Base-by-base conservation (phyloP, 1,284 basidiomycete genomes). In the Volvariella volvacea region DNA sequence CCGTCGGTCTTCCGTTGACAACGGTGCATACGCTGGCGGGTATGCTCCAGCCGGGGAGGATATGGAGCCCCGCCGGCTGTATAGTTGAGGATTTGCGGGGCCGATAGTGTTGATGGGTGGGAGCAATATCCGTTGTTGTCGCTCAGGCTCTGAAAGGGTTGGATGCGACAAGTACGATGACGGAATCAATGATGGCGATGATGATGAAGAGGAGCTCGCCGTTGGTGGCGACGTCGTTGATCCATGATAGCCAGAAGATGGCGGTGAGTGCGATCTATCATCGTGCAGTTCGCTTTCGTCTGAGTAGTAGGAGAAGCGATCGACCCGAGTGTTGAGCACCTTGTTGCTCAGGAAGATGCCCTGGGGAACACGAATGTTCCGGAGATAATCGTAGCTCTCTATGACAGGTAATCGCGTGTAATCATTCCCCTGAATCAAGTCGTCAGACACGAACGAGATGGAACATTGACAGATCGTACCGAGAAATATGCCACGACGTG, bases 401-500 rank as follows among this genome's bases (percentile, higher is more conserved):
- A 85, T 68, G 16, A 81, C 73, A 22, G 83, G 83, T 12, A 86
- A 68, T 41, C 71, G 71, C 12, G 68, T 66, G 55, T 83, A 84
- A 56, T 86, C 81, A 51, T 76, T 76, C 16, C 74, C 80, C 82
- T 85, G 48, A 33, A 53, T 46, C 37, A 39, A 39, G 39, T 49
- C 40, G 34, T 41, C 31, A 46, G 42, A 44, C 19, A 39, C 31
- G 14, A 48, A 17, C 41, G 39, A 38, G n/a, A 45, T 36, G 34
- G 40, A n/a, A 36, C 33, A 37, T 42, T 20, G 46, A 45, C 31
- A 22, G 41, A 46, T 55, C 70, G 53, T 61, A 87, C 83, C 63
- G 77, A 76, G 61, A 87, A 87, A 66, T 87, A 87, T 41, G 84
- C 83, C 44, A 87, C 84, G 37, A 87, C 71, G 61, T 87, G 83